Evolutionary conservation across 345 rosid genomes (phyloP).

Genomic region (Melaleuca alternifolia): DNA sequence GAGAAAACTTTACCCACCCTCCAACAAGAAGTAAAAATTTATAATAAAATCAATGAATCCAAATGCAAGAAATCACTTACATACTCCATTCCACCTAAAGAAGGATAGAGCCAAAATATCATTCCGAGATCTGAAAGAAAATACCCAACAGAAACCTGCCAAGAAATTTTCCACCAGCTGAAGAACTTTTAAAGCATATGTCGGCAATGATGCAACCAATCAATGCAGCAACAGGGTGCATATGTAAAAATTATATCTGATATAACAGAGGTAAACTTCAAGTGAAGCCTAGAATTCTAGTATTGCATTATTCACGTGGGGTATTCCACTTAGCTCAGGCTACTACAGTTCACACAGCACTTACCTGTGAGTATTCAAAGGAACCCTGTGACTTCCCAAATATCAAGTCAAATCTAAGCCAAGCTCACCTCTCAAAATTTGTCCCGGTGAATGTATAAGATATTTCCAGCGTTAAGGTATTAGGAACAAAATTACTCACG

Average conservation of each 20-base stretch:
- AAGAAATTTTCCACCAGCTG: not conserved
- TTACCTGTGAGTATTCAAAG: not conserved
- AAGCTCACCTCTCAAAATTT: not conserved
- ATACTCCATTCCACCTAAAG: slow-evolving; percentile 79
- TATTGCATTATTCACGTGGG: not conserved
- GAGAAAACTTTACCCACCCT: not conserved
- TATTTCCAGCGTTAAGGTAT: not conserved
- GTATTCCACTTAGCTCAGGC: not conserved
- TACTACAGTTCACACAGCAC: not conserved
- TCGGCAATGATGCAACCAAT: not conserved
- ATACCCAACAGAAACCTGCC: slow-evolving; percentile 85
- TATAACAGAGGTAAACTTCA: not conserved
- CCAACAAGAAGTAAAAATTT: not conserved
- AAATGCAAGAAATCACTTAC: slow-evolving; percentile 29
- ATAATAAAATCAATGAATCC: not conserved
- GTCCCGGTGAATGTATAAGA: not conserved
- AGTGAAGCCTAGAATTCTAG: not conserved
- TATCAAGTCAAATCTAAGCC: not conserved
- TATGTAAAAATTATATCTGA: not conserved
- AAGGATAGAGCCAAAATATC: slow-evolving; percentile 80
- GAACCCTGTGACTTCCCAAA: not conserved
- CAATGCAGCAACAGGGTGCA: not conserved
- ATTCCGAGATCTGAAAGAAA: slow-evolving; percentile 69
- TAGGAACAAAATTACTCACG: not conserved
- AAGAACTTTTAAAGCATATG: not conserved